Evolutionary conservation across 192 early-diverging fungal genomes (phyloP).

Genomic region (Coemansia sp.): DNA sequence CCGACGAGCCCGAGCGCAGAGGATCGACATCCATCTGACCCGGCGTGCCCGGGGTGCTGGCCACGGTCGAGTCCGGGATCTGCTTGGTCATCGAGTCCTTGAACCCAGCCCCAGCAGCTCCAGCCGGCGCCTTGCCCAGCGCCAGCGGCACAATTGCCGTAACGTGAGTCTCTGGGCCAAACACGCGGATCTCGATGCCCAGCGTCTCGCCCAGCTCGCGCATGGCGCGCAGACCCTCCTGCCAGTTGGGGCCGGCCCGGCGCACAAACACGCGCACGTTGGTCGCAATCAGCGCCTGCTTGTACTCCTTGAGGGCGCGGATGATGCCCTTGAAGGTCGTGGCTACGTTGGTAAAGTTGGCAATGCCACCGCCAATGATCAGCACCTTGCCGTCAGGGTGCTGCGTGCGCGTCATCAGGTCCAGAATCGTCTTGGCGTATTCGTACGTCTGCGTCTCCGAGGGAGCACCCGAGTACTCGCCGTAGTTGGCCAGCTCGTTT

Average conservation of each 20-base stretch:
- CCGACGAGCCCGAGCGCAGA: conserved; percentile 22
- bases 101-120: conserved; percentile 59
- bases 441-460: conserved; percentile 99
- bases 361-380: conserved; percentile 99
- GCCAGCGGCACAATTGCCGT: conserved; percentile 98
- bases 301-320: conserved; percentile 89
- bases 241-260: conserved; percentile 98
- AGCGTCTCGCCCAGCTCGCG: conserved; percentile 89
- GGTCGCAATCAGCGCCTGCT: conserved; percentile 80
- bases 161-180: conserved; percentile 96
- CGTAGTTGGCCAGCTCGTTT: conserved; percentile 96
- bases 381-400: conserved; percentile 93
- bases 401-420: conserved; percentile 89
- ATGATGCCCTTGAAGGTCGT: conserved; percentile 99
- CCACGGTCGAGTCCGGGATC: conserved; percentile 50
- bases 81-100: conserved; percentile 59
- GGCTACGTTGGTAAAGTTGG: conserved; percentile 99
- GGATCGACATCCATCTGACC: conserved; percentile 41
- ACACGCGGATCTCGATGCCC: conserved; percentile 92
- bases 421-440: conserved; percentile 97
- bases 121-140: conserved; percentile 56
- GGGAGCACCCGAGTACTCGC: conserved; percentile 99
- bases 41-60: conserved; percentile 49
- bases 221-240: conserved; percentile 96
- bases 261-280: conserved; percentile 94